Evolutionary conservation across 1,139 yeast species (phyloP), one percentile per base, ranked within the genome.

Genomic region (Blastobotrys ciferrii): DNA sequence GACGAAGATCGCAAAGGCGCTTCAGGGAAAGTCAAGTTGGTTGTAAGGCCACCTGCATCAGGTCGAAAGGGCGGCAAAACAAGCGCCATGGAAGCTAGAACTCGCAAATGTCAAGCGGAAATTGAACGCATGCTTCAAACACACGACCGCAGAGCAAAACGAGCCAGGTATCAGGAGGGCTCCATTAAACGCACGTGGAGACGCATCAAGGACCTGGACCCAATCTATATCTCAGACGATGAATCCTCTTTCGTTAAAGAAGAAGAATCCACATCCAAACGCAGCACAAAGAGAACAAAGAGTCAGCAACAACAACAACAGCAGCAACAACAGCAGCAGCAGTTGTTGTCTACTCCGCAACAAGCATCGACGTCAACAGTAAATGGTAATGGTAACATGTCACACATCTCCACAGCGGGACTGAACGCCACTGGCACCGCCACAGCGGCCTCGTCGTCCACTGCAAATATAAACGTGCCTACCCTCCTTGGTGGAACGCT

Each of bases 151-250:
- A 57, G 63, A 5, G 50, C 56, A 18, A 50, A 53, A 18, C 50
- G 61, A 4, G 46, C 51, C 7, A 50, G 67, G 32, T 52, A 49
- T 32, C 36, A 36, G 14, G 57, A 57, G 19, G 65, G 68, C 9
- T 49, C 65, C 7, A 40, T 66, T 11, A 50, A 50, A 32, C 53
- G 60, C 5, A 57, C 62, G 9, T 66, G 70, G 69, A 43, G 45
- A 11, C 52, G 51, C 40, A 64, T 66, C 45, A 57, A 56, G 36
- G 58, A 58, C 23, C 39, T 60, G 11, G 70, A 67, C 43, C 66
- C 70, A 12, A 49, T 66, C 6, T 64, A 63, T 43, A 55, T 64
- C 32, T 65, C 69, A 5, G 70, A 67, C 37, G 60, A 56, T 15
- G 70, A 65, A 41, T 45, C 43, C 4, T 23, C 13, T 2, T 23